phyloP scores from a whole-genome alignment of 805 yeast genomes.

The Yarrowia osloensis region DNA sequence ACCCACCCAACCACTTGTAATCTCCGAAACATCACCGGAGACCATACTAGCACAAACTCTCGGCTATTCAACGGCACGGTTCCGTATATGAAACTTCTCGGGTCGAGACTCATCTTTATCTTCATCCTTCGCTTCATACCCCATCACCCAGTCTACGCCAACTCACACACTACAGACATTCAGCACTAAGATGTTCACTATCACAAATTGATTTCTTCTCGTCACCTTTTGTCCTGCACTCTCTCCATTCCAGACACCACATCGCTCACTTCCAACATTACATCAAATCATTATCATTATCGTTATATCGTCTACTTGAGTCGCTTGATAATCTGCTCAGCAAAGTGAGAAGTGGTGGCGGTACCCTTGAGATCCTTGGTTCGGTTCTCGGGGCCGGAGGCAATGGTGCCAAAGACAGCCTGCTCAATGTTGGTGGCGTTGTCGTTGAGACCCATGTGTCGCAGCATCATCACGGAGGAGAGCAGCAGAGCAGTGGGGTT shows the following conservation, averaged over 20 bases:
- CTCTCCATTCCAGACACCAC: too few relatives aligned
- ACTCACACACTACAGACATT: background rate
- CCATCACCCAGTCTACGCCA: background rate
- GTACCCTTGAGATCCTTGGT: constrained; percentile 95
- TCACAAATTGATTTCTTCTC: background rate
- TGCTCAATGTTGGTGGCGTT: constrained; percentile 83
- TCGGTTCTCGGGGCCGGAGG: constrained; percentile 94
- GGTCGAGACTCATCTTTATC: background rate
- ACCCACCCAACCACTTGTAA: background rate
- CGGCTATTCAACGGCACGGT: background rate
- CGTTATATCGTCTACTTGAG: constrained; percentile 42
- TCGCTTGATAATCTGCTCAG: constrained; percentile 83
- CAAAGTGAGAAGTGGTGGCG: constrained; percentile 85
- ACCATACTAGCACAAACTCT: background rate
- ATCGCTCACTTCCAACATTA: background rate
- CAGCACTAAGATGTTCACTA: too few relatives aligned
- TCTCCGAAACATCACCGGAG: background rate
- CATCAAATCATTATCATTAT: constrained; percentile 29
- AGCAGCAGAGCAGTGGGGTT: constrained; percentile 97
- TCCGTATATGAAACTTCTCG: background rate
- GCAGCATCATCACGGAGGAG: constrained; percentile 98
- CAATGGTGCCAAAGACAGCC: constrained; percentile 85
- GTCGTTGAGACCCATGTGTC: constrained; percentile 89
- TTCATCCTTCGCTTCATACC: background rate
- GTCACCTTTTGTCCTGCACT: background rate